Percentiles rank a stretch among this genome's conserved stretches.
Evolutionary conservation across 1,284 basidiomycete species (phyloP).

Genomic region (Apiotrichum domesticum): DNA sequence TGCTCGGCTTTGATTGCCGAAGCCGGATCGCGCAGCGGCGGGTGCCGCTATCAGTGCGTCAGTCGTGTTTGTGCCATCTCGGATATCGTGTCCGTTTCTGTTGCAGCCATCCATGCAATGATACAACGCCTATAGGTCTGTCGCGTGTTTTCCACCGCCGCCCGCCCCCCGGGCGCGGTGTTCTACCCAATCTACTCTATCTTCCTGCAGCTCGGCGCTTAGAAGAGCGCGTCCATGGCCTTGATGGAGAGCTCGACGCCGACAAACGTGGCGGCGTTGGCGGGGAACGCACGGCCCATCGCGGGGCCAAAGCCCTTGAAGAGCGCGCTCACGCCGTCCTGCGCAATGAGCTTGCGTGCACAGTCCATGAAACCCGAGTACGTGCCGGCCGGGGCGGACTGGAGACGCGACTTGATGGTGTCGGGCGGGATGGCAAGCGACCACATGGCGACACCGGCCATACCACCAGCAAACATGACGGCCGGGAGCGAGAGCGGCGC

Average conservation of each 20-base stretch:
- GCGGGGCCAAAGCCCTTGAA: constrained; percentile 98
- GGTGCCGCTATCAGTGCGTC: too few species aligned
- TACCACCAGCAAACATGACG: constrained; percentile 86
- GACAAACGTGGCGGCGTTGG: constrained; percentile 52
- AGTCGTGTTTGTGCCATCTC: too few species aligned
- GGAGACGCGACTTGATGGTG: constrained; percentile 91
- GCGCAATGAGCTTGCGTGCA: constrained; percentile 82
- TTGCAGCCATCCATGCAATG: neutral
- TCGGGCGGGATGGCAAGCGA: constrained; percentile 89
- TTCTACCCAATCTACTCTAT: neutral
- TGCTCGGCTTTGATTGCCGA: too few species aligned
- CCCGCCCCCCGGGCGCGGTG: neutral
- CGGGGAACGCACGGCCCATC: constrained; percentile 70
- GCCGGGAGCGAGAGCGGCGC: constrained; percentile 79
- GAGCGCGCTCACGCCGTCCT: constrained; percentile 78
- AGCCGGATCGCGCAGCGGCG: too few species aligned
- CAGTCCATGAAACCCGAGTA: constrained; percentile 94
- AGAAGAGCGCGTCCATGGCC: constrained; percentile 45
- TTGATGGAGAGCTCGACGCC: constrained; percentile 47
- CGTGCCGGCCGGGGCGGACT: constrained; percentile 93
- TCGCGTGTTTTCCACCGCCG: neutral
- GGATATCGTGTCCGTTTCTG: neutral
- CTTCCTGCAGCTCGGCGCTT: neutral
- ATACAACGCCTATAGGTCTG: neutral
- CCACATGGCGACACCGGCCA: constrained; percentile 98